Conservation (phyloP, 805 yeast species). For the Torulaspora indica region DNA sequence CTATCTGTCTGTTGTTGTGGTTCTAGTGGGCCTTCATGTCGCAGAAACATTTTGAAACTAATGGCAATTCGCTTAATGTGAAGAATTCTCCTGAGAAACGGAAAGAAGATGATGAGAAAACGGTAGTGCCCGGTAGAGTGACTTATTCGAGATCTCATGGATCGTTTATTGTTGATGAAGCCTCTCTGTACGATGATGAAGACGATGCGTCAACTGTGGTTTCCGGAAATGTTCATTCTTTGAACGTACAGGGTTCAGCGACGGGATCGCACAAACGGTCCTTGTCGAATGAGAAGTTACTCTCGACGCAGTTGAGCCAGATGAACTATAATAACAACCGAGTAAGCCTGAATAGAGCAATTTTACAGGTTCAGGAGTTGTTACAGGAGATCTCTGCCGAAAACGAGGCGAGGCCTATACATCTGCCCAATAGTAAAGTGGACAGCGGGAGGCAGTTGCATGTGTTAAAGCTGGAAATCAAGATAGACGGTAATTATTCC, state of each 20-base stretch:
- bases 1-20: background rate
- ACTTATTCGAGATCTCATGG: conserved; percentile 16
- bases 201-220: conserved; percentile 14
- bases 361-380: conserved; percentile 48
- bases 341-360: conserved; percentile 56
- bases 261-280: conserved; percentile 10
- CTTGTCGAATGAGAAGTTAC: conserved; percentile 22
- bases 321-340: conserved; percentile 71
- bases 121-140: conserved; percentile 12
- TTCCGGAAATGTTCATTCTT: conserved; percentile 11
- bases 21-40: conserved; percentile 3
- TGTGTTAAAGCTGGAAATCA: conserved; percentile 28
- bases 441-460: conserved; percentile 26
- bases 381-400: conserved; percentile 50
- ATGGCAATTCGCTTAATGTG: background rate
- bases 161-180: conserved; percentile 16
- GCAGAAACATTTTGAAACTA: conserved; percentile 1
- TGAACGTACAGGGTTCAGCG: conserved; percentile 6
- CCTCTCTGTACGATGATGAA: conserved; percentile 11
- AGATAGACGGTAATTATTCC: conserved; percentile 25
- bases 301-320: conserved; percentile 52
- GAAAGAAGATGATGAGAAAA: conserved; percentile 9
- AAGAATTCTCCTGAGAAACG: conserved; percentile 1
- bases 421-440: conserved; percentile 47
- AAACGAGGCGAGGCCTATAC: conserved; percentile 56